These are phyloP conservation scores for Panicum virgatum DNA, from an alignment of 202 grass and related monocot genomes.

Conservation along the genomic window DNA sequence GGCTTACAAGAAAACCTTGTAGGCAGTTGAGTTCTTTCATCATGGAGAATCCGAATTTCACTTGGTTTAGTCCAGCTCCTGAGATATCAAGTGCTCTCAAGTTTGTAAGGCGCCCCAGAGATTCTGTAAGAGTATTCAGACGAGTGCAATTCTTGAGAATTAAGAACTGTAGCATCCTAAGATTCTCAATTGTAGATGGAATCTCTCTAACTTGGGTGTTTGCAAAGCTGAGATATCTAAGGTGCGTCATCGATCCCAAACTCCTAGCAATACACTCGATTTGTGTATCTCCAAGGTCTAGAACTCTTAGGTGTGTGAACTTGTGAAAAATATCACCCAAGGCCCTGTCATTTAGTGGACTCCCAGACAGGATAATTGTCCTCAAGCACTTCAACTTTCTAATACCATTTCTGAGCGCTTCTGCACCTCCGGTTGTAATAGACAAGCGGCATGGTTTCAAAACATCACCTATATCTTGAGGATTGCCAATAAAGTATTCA, in stretches of 20 bases:
- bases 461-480: conserved; percentile 46
- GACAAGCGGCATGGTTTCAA: conserved; percentile 52
- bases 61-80: conserved; percentile 30
- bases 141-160: conserved; percentile 53
- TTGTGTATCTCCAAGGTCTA: conserved; percentile 62
- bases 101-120: conserved; percentile 41
- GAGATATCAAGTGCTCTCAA: conserved; percentile 61
- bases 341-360: conserved; percentile 38
- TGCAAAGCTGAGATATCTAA: conserved; percentile 75
- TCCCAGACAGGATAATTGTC: conserved; percentile 56
- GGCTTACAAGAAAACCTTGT: conserved; percentile 48
- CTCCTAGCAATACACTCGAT: conserved; percentile 44
- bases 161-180: conserved; percentile 61
- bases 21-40: conserved; percentile 53
- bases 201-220: conserved; percentile 50
- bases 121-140: conserved; percentile 53
- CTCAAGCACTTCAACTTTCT: conserved; percentile 57
- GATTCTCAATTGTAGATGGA: conserved; percentile 46
- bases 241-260: conserved; percentile 49
- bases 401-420: conserved; percentile 36
- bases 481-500: conserved; percentile 51
- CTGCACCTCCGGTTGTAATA: conserved; percentile 38
- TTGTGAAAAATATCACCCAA: conserved; percentile 50
- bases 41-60: conserved; percentile 44
- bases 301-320: conserved; percentile 54